phyloP scores from a whole-genome alignment of 1,284 basidiomycete species.

The Fistulinella staudtii region DNA sequence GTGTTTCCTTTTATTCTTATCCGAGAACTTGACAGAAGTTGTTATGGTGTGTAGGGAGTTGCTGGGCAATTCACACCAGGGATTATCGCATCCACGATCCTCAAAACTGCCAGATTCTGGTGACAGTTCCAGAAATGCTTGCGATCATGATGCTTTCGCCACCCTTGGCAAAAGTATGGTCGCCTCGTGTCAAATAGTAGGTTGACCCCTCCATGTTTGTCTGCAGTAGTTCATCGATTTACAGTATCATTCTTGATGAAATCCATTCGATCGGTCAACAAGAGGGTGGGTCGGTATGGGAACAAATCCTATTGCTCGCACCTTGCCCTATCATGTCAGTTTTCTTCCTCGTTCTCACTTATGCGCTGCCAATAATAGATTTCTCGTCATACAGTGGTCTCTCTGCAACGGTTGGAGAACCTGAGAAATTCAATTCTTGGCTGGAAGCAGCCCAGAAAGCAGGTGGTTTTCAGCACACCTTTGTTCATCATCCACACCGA shows the following conservation, averaged over 20 bases:
- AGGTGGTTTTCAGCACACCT: conserved; percentile 53
- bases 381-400: conserved; percentile 46
- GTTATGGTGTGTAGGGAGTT: conserved; percentile 38
- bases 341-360: conserved; percentile 13
- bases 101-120: conserved; percentile 63
- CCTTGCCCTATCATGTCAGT: conserved; percentile 66
- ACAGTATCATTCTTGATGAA: conserved; percentile 68
- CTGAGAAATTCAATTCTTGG: conserved; percentile 63
- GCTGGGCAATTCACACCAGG: conserved; percentile 67
- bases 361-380: background rate
- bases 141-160: conserved; percentile 67
- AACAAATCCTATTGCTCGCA: conserved; percentile 60
- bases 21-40: background rate
- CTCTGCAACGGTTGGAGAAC: conserved; percentile 65
- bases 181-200: conserved; percentile 56
- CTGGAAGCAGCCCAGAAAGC: conserved; percentile 55
- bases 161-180: conserved; percentile 56
- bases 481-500: conserved; percentile 60
- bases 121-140: conserved; percentile 69
- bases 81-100: conserved; percentile 63
- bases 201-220: conserved; percentile 4
- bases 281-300: conserved; percentile 66
- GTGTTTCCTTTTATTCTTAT: conserved; percentile 16
- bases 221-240: background rate
- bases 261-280: conserved; percentile 70